Percentiles rank a stretch among this genome's conserved stretches.
phyloP scores from a whole-genome alignment of 441 rosid genomes.

The Daphne laureola region DNA sequence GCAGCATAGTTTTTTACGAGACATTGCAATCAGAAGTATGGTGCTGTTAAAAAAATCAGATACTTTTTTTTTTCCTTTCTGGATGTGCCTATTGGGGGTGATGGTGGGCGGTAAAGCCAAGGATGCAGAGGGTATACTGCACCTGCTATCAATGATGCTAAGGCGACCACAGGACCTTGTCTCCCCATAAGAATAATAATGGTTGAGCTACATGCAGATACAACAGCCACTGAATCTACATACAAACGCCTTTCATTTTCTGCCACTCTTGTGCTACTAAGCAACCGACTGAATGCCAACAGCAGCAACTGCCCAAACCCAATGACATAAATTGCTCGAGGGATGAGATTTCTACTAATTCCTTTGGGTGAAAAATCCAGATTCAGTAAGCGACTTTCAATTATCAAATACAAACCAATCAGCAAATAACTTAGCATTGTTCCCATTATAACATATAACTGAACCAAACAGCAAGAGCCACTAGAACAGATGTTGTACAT shows the following conservation, averaged over 20 bases:
- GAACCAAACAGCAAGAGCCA: constrained; percentile 27
- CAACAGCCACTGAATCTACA: constrained; percentile 37
- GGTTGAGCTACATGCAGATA: constrained; percentile 79
- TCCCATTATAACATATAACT: constrained; percentile 41
- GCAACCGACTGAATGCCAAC: constrained; percentile 29
- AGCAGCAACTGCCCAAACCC: constrained; percentile 55
- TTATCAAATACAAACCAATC: constrained; percentile 62
- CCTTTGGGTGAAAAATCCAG: constrained; percentile 32
- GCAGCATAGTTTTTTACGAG: too few species aligned
- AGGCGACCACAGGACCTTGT: constrained; percentile 77
- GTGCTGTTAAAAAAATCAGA: neutral
- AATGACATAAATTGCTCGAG: constrained; percentile 45
- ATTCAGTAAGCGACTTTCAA: constrained; percentile 41
- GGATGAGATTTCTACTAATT: constrained; percentile 43
- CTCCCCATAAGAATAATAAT: constrained; percentile 69
- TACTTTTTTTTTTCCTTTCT: constrained; percentile 5
- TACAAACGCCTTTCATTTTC: constrained; percentile 23
- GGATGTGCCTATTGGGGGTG: too few species aligned
- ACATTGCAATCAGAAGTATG: too few species aligned
- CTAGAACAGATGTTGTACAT: constrained; percentile 26
- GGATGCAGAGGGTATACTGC: constrained; percentile 6
- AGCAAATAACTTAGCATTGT: constrained; percentile 58
- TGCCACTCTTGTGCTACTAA: constrained; percentile 20
- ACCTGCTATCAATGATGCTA: constrained; percentile 74
- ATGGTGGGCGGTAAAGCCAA: too few species aligned